A percentile compares a stretch with the other conserved stretches of the same genome.
phyloP scores from a whole-genome alignment of 2,329 filamentous ascomycete species.

The Alternaria ethzedia region DNA sequence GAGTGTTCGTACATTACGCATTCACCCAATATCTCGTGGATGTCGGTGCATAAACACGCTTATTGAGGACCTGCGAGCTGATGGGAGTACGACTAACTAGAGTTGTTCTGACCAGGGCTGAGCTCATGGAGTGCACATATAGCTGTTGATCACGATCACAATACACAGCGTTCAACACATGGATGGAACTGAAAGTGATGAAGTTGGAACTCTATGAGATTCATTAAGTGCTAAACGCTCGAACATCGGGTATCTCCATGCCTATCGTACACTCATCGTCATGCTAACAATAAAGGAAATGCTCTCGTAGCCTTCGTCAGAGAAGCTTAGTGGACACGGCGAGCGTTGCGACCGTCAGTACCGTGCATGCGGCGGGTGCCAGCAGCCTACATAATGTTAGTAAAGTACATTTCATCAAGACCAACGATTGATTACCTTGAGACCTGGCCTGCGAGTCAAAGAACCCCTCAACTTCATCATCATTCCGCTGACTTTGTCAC shows the following conservation, averaged over 20 bases:
- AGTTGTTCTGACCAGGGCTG: background rate
- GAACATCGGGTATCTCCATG: slow-evolving; percentile 21
- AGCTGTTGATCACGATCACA: background rate
- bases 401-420: background rate
- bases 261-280: background rate
- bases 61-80: background rate
- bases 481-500: slow-evolving; percentile 79
- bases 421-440: slow-evolving; percentile 63
- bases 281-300: slow-evolving; percentile 5
- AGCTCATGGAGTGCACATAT: background rate
- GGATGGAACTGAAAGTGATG: background rate
- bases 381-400: slow-evolving; percentile 62
- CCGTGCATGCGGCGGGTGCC: slow-evolving; percentile 76
- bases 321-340: slow-evolving; percentile 32
- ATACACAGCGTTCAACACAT: background rate
- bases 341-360: slow-evolving; percentile 69
- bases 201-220: background rate
- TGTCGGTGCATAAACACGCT: no score
- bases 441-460: slow-evolving; percentile 70
- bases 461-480: slow-evolving; percentile 75
- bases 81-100: background rate
- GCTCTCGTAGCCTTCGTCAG: background rate
- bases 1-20: background rate
- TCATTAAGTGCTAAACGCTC: slow-evolving; percentile 14
- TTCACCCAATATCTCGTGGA: background rate